Percentiles rank a stretch among this genome's conserved stretches.
These are phyloP conservation scores for Mucor sp. DNA, from an alignment of 371 early-diverging fungal genomes.

Conservation along the genomic window DNA sequence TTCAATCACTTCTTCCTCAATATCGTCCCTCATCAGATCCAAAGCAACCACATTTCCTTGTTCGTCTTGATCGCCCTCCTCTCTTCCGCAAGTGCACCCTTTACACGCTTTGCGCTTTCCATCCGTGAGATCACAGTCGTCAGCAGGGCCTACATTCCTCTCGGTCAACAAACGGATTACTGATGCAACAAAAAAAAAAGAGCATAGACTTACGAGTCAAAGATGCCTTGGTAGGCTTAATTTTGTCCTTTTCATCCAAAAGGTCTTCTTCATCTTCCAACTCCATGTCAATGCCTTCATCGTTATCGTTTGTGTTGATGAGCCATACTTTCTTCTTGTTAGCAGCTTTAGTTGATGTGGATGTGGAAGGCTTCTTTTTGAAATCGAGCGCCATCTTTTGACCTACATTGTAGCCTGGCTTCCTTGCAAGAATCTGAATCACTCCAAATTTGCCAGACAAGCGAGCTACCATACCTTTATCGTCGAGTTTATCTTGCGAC, in stretches of 20 bases:
- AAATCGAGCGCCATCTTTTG: conserved; percentile 50
- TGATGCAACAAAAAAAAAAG: neutral
- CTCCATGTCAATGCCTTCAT: neutral
- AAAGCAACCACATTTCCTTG: conserved; percentile 68
- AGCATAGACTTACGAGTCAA: conserved; percentile 27
- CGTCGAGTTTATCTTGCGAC: conserved; percentile 37
- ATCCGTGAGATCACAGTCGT: conserved; percentile 64
- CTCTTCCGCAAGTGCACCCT: conserved; percentile 95
- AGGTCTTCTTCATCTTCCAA: neutral
- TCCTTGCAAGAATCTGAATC: conserved; percentile 61
- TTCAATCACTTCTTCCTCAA: conserved; percentile 51
- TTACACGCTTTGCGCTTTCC: conserved; percentile 94
- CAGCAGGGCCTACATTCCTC: conserved; percentile 56
- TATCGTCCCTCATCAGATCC: conserved; percentile 60
- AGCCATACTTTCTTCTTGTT: conserved; percentile 41
- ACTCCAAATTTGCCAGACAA: conserved; percentile 48
- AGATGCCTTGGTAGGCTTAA: conserved; percentile 71
- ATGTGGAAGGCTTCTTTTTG: conserved; percentile 55
- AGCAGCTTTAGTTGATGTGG: neutral
- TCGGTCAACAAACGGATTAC: neutral
- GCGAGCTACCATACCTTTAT: conserved; percentile 47
- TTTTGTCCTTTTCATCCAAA: conserved; percentile 43
- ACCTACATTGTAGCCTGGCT: conserved; percentile 88
- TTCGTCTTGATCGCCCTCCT: conserved; percentile 67
- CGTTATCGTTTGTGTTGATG: conserved; percentile 67